Evolutionary conservation across 805 yeast genomes (phyloP).

Genomic region (Candida nitratophila): DNA sequence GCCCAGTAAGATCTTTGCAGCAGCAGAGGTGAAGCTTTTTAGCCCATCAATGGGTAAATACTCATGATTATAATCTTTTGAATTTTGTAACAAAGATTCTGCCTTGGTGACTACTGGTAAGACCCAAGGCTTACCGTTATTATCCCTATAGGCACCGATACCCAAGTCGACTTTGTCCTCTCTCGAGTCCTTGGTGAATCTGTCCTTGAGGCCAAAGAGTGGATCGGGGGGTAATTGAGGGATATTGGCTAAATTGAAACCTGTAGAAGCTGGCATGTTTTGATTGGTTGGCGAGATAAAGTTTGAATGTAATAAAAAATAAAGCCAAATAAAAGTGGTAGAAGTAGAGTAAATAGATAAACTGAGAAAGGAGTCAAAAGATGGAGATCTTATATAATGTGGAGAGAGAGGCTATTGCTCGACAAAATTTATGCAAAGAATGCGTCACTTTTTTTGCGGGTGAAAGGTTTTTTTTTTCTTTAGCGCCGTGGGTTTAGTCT

Average conservation of each 20-base stretch:
- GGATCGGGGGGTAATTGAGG: conserved; percentile 79
- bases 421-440: too few relatives aligned
- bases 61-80: conserved; percentile 72
- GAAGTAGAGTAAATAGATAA: too few relatives aligned
- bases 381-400: too few relatives aligned
- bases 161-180: conserved; percentile 73
- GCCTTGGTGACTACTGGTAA: conserved; percentile 52
- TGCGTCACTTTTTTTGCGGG: too few relatives aligned
- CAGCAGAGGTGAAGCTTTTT: conserved; percentile 57
- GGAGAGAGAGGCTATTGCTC: too few relatives aligned
- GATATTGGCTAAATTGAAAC: conserved; percentile 30
- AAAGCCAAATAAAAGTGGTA: too few relatives aligned
- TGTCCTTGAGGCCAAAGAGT: conserved; percentile 70
- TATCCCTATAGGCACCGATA: conserved; percentile 74
- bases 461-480: too few relatives aligned
- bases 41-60: conserved; percentile 80
- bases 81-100: conserved; percentile 53
- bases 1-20: conserved; percentile 71
- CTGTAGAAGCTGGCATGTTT: conserved; percentile 21
- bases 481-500: too few relatives aligned
- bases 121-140: conserved; percentile 64
- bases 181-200: conserved; percentile 53
- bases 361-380: too few relatives aligned
- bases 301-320: too few relatives aligned
- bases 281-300: conserved; percentile 59